Conservation (phyloP, 345 rosid species). For the Arabis hirsuta region DNA sequence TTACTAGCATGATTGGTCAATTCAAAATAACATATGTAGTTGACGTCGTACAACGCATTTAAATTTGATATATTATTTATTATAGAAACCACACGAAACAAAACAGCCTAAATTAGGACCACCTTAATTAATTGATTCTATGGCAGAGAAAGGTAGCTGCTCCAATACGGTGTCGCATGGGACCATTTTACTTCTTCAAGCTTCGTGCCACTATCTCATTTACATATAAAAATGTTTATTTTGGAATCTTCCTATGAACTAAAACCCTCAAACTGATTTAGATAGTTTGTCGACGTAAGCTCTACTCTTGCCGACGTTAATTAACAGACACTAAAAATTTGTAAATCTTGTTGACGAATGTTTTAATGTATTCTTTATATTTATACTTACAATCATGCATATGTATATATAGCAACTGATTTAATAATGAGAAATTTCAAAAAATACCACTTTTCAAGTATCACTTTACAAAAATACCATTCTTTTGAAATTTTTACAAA, state of each 20-base stretch:
- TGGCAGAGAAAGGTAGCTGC: conserved; percentile 32
- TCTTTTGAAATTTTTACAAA: no score
- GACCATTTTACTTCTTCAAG: conserved; percentile 38
- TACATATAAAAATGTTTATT: conserved; percentile 14
- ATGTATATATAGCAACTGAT: not conserved
- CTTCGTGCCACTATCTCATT: conserved; percentile 36
- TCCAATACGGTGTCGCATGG: conserved; percentile 37
- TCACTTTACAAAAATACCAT: no score
- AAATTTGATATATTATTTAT: conserved; percentile 13
- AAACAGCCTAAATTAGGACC: conserved; percentile 22
- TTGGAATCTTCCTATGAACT: conserved; percentile 23
- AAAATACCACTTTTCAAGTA: no score
- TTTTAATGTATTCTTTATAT: not conserved
- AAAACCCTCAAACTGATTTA: not conserved
- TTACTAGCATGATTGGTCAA: conserved; percentile 26
- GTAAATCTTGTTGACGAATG: conserved; percentile 13
- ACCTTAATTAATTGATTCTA: conserved; percentile 1
- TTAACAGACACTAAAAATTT: conserved; percentile 4
- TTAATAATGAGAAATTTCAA: no score
- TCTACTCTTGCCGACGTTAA: conserved; percentile 9
- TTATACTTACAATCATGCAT: not conserved
- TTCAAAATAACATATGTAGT: conserved; percentile 37
- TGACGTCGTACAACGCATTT: conserved; percentile 33
- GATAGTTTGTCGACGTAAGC: conserved; percentile 15
- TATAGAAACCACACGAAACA: conserved; percentile 30